Conservation (phyloP, 805 yeast species). For the Pichia membranifaciens region DNA sequence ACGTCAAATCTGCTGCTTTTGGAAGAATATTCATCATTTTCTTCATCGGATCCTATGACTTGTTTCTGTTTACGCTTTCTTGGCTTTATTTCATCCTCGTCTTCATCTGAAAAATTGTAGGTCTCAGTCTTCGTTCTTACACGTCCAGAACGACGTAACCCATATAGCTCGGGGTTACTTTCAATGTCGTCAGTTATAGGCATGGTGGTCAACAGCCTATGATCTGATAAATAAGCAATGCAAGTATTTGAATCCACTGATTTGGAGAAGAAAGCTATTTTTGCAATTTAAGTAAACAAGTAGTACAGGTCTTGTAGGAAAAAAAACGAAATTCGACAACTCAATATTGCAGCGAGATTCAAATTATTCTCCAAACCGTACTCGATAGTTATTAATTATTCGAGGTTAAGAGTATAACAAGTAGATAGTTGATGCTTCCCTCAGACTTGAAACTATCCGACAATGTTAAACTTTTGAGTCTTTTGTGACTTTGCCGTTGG, state of each 20-base stretch:
- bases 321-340: background rate
- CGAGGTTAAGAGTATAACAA: too few species aligned
- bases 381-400: too few species aligned
- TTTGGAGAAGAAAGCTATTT: background rate
- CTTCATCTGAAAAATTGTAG: conserved; percentile 30
- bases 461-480: too few species aligned
- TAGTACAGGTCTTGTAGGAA: too few species aligned
- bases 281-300: background rate
- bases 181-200: conserved; percentile 40
- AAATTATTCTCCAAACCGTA: too few species aligned
- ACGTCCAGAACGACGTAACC: conserved; percentile 70
- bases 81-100: conserved; percentile 25
- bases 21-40: conserved; percentile 21
- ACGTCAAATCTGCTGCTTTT: conserved; percentile 29
- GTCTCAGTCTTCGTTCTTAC: conserved; percentile 38
- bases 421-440: too few species aligned
- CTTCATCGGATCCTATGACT: conserved; percentile 19
- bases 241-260: background rate
- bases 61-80: conserved; percentile 15
- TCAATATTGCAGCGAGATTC: background rate
- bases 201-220: conserved; percentile 10
- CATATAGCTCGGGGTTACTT: conserved; percentile 76
- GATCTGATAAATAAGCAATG: too few species aligned
- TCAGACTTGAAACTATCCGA: too few species aligned
- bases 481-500: too few species aligned